Conservation (phyloP, 2,329 filamentous ascomycete species). For the Alternaria sp. region DNA sequence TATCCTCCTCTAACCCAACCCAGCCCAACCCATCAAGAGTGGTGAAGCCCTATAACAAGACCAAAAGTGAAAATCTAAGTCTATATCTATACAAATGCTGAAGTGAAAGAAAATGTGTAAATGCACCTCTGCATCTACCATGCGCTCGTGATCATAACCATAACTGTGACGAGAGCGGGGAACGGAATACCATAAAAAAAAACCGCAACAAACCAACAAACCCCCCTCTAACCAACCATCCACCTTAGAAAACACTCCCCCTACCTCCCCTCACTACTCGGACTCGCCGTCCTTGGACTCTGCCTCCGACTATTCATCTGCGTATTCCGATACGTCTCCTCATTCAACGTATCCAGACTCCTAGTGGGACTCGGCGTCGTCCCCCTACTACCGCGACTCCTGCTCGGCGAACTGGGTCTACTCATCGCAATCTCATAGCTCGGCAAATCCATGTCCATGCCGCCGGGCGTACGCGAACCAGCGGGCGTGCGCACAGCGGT, state of each 20-base stretch:
- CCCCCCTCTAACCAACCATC: not conserved
- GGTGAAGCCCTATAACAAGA: not conserved
- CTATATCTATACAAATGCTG: not conserved
- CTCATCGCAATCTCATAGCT: slow-evolving; percentile 55
- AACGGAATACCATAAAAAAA: no score
- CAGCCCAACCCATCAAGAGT: not conserved
- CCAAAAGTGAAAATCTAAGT: not conserved
- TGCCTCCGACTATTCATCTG: slow-evolving; percentile 39
- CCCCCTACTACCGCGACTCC: slow-evolving; percentile 37
- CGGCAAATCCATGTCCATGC: slow-evolving; percentile 48
- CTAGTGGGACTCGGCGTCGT: slow-evolving; percentile 43
- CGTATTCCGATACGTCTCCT: slow-evolving; percentile 48
- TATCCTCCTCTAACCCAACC: not conserved
- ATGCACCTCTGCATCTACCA: not conserved
- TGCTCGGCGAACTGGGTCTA: slow-evolving; percentile 49
- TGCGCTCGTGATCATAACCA: not conserved
- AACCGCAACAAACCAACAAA: no score
- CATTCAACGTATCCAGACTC: slow-evolving; percentile 43
- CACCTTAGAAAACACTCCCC: not conserved
- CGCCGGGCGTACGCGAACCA: slow-evolving; percentile 48
- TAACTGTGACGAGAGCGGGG: no score
- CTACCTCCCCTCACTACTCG: slow-evolving; percentile 37
- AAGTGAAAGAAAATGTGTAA: not conserved
- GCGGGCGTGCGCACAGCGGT: slow-evolving; percentile 56
- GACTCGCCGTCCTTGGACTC: slow-evolving; percentile 24